Percentiles rank a stretch among this genome's conserved stretches.
Evolutionary conservation across 306 rosid species (phyloP).

Genomic region (Medicago arabica): DNA sequence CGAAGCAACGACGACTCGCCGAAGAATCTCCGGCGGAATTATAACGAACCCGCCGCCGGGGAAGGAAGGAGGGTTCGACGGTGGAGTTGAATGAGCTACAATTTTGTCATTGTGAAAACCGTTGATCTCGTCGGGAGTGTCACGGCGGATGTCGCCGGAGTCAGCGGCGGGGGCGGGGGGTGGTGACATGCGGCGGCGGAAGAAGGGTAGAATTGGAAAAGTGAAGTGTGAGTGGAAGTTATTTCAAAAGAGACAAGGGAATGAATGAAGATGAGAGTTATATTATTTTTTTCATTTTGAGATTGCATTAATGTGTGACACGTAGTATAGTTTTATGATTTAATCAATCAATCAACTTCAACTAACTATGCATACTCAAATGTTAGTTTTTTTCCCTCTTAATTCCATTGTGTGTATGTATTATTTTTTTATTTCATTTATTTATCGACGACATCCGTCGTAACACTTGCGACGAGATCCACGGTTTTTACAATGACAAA

Average conservation of each 20-base stretch:
- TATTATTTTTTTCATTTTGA: neutral
- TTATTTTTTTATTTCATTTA: no score
- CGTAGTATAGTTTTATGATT: conserved; percentile 27
- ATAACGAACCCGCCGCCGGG: conserved; percentile 28
- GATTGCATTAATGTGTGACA: neutral
- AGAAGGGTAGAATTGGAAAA: neutral
- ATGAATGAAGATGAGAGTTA: neutral
- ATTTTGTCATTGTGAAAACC: conserved; percentile 28
- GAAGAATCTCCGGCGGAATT: conserved; percentile 62
- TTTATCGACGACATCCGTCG: no score
- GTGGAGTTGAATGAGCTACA: conserved; percentile 37
- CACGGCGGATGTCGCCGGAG: conserved; percentile 26
- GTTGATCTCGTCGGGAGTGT: conserved; percentile 30
- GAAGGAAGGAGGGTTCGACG: conserved; percentile 42
- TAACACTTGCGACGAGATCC: no score
- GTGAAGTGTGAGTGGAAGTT: conserved; percentile 32
- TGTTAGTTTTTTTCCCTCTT: neutral
- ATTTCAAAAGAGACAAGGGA: conserved; percentile 32
- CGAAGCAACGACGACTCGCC: conserved; percentile 68
- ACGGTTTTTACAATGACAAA: no score
- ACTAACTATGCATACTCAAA: neutral
- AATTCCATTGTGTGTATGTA: no score
- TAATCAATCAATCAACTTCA: neutral
- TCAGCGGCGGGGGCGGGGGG: conserved; percentile 49
- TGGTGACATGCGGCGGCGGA: conserved; percentile 58